phyloP scores from a whole-genome alignment of 1,284 basidiomycete species.

The Puccinia sorghi region DNA sequence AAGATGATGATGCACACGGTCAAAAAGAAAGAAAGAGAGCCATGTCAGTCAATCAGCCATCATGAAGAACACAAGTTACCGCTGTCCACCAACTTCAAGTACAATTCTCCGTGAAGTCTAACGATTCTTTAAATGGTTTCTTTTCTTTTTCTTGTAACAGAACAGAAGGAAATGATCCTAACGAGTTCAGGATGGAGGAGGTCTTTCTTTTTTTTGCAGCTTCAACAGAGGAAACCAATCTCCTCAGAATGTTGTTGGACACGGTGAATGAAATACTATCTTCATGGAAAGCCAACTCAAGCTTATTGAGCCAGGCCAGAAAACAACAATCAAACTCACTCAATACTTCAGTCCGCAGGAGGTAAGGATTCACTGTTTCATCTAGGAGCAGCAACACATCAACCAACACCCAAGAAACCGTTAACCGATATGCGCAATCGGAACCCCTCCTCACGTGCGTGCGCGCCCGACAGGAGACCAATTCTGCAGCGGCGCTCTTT shows the following conservation, averaged over 20 bases:
- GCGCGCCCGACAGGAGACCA: slow-evolving; percentile 36
- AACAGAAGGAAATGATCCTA: neutral
- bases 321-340: slow-evolving; percentile 38
- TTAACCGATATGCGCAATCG: slow-evolving; percentile 48
- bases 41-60: slow-evolving; percentile 3
- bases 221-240: slow-evolving; percentile 7
- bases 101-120: no score
- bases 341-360: slow-evolving; percentile 36
- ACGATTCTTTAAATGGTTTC: no score
- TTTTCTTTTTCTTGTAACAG: no score
- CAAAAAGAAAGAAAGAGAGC: neutral
- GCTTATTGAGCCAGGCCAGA: slow-evolving; percentile 7
- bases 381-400: slow-evolving; percentile 33
- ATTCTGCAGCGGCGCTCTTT: slow-evolving; percentile 14
- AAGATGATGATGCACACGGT: neutral
- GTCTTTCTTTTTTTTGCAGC: no score
- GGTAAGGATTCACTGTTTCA: slow-evolving; percentile 39
- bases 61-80: neutral
- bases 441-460: slow-evolving; percentile 35
- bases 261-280: slow-evolving; percentile 1
- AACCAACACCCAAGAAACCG: slow-evolving; percentile 41
- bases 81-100: neutral
- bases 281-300: slow-evolving; percentile 8
- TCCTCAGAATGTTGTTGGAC: slow-evolving; percentile 20
- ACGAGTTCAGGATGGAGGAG: neutral